Evolutionary conservation across 1,284 basidiomycete genomes (phyloP), one percentile per base, ranked within the genome.

Genomic region (Erythrobasidium hasegawianum): DNA sequence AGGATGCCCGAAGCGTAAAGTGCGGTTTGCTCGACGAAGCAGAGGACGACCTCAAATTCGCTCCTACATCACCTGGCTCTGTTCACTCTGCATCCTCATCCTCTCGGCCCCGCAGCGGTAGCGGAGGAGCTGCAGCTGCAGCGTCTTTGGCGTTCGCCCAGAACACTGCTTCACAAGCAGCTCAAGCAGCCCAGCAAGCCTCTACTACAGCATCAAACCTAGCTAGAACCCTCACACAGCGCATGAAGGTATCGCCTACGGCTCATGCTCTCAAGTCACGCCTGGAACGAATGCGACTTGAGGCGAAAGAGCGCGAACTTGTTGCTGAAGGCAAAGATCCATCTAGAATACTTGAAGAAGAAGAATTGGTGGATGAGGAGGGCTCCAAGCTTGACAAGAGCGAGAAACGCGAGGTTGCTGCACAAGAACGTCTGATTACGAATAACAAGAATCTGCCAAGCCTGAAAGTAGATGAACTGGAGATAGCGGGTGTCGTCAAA

Each of bases 231-330:
- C 24, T 64, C 4, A 56, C 53, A 22, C 61, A 64, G 20, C 52
- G 52, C 22, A 55, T 64, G 38, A 56, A 57, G 18, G 54, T 75
- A 29, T 74, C 74, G 43, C 74, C 74, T 4, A 74, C 74, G n/a
- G 70, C 73, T 20, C 72, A 74, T 58, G 73, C 72, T 56, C 68
- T 70, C 56, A 69, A 70, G 60, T 61, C 54, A 20, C 60, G 64
- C 40, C 58, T 72, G 11, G 62, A 67, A n/a, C 38, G 61, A 10
- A 64, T 64, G 61, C 18, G 61, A 2, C 24, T 57, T 7, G 61
- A 64, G 49, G 61, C 61, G 2, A 39, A 45, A 7, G 61, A 64
- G 18, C 39, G 54, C 26, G 61, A 64, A 14, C 54, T 64, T 7
- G 61, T 49, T 2, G 54, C 26, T 18, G 33, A 7, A n/a, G 27